These are phyloP conservation scores for Pyrrhoderma noxium DNA, from an alignment of 1,284 basidiomycete species.

Conservation along the genomic window DNA sequence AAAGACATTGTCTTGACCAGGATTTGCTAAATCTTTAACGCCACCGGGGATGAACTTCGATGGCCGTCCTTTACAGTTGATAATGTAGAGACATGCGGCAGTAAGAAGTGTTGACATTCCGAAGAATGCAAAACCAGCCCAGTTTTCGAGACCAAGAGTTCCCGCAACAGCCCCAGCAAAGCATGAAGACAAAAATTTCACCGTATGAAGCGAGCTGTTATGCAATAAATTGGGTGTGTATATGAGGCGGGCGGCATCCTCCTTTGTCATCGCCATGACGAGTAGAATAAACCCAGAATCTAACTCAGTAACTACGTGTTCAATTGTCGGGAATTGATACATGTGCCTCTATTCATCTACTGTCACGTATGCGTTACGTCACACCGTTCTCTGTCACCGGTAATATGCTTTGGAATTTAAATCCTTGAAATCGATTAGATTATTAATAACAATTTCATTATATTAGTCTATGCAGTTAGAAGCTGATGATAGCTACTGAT, in stretches of 20 bases:
- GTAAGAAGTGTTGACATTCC: conserved; percentile 58
- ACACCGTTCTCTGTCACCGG: too few relatives aligned
- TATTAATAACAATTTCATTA: too few relatives aligned
- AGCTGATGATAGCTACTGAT: too few relatives aligned
- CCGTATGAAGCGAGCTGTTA: conserved; percentile 56
- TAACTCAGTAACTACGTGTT: too few relatives aligned
- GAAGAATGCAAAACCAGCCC: conserved; percentile 76
- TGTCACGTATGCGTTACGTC: too few relatives aligned
- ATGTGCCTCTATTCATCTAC: too few relatives aligned
- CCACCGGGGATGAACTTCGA: conserved; percentile 56
- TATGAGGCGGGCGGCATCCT: conserved; percentile 49
- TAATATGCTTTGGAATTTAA: too few relatives aligned
- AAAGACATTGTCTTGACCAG: conserved; percentile 80
- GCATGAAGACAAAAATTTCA: conserved; percentile 74
- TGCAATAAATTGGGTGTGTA: conserved; percentile 66
- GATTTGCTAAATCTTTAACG: conserved; percentile 59
- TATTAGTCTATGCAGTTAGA: too few relatives aligned
- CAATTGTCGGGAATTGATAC: too few relatives aligned
- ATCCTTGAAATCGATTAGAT: too few relatives aligned
- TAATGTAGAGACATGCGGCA: conserved; percentile 51
- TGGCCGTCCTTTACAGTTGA: conserved; percentile 63
- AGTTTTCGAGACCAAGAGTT: conserved; percentile 79
- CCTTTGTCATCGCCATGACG: conserved; percentile 30
- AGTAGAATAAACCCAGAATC: too few relatives aligned
- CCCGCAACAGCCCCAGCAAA: conserved; percentile 82